Evolutionary conservation across 1,284 basidiomycete species (phyloP).

Genomic region (Tetrapyrgos nigripes): DNA sequence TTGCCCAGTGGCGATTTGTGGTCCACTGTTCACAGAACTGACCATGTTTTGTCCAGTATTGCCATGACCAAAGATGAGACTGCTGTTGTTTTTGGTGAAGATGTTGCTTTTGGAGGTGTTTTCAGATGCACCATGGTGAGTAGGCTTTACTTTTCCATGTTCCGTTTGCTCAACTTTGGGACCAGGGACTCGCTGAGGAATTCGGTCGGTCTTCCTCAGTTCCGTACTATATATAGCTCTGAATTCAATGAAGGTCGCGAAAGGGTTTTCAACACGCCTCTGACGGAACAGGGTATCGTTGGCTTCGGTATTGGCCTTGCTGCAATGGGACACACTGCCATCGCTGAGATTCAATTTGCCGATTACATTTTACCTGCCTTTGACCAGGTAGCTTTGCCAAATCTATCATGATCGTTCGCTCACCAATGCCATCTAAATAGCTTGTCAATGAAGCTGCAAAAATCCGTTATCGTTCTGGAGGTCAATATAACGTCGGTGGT

Average conservation of each 20-base stretch:
- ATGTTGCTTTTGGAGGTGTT: constrained; percentile 93
- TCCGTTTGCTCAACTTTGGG: constrained; percentile 13
- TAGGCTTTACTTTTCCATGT: constrained; percentile 6
- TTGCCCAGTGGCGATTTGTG: not conserved
- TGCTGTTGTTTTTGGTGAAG: constrained; percentile 92
- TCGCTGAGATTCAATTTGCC: constrained; percentile 92
- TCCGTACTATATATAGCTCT: constrained; percentile 8
- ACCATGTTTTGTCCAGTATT: constrained; percentile 52
- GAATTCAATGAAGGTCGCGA: constrained; percentile 68
- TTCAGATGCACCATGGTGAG: constrained; percentile 87
- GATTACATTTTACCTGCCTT: constrained; percentile 93
- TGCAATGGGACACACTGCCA: constrained; percentile 92
- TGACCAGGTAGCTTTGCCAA: constrained; percentile 69
- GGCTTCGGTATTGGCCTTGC: constrained; percentile 95
- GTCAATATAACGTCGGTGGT: constrained; percentile 82
- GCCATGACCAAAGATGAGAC: constrained; percentile 86
- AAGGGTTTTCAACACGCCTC: constrained; percentile 94
- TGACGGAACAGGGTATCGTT: constrained; percentile 95
- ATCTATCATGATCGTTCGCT: constrained; percentile 2
- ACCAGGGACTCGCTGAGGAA: constrained; percentile 88
- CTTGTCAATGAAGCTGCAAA: constrained; percentile 97
- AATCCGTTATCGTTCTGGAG: constrained; percentile 89
- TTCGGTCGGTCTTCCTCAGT: constrained; percentile 63
- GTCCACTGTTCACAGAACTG: not conserved
- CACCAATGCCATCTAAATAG: constrained; percentile 45